phyloP scores from a whole-genome alignment of 306 rosid species.

The Acacia acuminata region DNA sequence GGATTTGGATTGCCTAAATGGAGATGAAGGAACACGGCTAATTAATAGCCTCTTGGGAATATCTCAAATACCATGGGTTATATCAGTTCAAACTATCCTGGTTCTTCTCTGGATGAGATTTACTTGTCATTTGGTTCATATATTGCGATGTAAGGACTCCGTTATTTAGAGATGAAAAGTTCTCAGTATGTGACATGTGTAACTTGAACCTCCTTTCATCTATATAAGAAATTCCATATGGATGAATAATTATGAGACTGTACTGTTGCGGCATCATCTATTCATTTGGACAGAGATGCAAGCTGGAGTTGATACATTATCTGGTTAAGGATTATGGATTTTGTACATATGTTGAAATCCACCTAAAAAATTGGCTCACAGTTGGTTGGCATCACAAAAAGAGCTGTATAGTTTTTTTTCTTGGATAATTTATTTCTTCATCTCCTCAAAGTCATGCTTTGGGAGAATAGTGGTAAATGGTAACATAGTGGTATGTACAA shows the following conservation, averaged over 20 bases:
- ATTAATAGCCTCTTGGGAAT: constrained; percentile 36
- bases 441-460: not conserved
- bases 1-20: too few relatives aligned
- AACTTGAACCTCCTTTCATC: constrained; percentile 34
- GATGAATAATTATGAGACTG: constrained; percentile 46
- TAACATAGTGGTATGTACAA: too few relatives aligned
- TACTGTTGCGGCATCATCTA: constrained; percentile 33
- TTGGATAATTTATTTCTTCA: constrained; percentile 36
- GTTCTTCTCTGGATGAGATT: constrained; percentile 31
- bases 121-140: constrained; percentile 28
- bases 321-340: constrained; percentile 47
- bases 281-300: constrained; percentile 43
- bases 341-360: constrained; percentile 41
- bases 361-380: constrained; percentile 45
- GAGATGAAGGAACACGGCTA: constrained; percentile 39
- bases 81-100: constrained; percentile 43
- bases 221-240: constrained; percentile 39
- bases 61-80: constrained; percentile 27
- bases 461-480: too few relatives aligned
- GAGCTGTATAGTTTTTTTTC: constrained; percentile 31
- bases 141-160: constrained; percentile 51
- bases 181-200: constrained; percentile 43
- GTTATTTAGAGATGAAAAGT: constrained; percentile 46
- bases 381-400: constrained; percentile 22
- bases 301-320: constrained; percentile 40